Evolutionary conservation across 768 basidiomycete species (phyloP), one percentile per base, ranked within the genome.

Genomic region (Macrolepiota fuliginosa): DNA sequence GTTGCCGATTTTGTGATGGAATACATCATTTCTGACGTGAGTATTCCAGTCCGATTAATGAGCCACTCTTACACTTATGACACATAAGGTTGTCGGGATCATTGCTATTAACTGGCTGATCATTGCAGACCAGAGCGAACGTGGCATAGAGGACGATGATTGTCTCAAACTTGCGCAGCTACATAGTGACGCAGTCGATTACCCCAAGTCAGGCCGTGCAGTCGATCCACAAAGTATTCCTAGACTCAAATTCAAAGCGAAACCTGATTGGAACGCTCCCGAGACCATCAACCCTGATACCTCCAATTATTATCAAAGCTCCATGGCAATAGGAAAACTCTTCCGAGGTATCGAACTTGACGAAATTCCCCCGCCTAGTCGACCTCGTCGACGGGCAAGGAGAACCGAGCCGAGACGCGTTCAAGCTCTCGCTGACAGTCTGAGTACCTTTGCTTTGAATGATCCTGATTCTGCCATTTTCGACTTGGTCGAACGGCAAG

Each of bases 1-100:
- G 82, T 91, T 10, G 85, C 83, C 0, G 82, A 89, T 53, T 91
- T 90, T 66, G 80, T 91, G 1, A 79, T 85, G 56, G 86, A 90
- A 59, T 90, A 85, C 62, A 86, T 90, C 61, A 83, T 76, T 67
- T 86, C 81, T 46, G 87, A 91, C 64, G 84, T 86, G 64, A 62
- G 81, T 25, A 40, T 45, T n/a, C 25, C 24, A 19, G 37, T 22
- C 52, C 12, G 54, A 35, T 62, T 25, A 24, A 22, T 25, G n/a
- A 10, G 11, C 19, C 27, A 13, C 39, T 46, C 15, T 32, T 19
- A 32, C 39, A 62, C 37, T 46, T 29, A n/a, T 36, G 61, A 39
- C 54, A 27, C 55, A 7, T 55, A 61, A 85, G 83, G 78, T 83
- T 25, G 73, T 91, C 13, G 88, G 88, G 7, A 77, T 88, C 24